Evolutionary conservation across 2,329 filamentous ascomycete species (phyloP), one percentile per base, ranked within the genome.

Genomic region (Fusarium buharicum): DNA sequence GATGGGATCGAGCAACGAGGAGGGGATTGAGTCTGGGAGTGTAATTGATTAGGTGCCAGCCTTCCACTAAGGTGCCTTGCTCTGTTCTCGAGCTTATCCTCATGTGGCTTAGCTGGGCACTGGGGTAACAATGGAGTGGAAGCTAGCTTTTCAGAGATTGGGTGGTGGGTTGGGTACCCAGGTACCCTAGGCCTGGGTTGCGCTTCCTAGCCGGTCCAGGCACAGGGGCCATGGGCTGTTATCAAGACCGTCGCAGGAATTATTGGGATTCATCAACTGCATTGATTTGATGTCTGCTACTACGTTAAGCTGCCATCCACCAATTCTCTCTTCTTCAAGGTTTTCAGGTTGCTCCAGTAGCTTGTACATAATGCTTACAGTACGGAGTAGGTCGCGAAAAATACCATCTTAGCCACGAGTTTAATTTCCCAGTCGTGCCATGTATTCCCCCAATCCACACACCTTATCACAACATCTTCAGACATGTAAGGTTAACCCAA

Each of bases 401-500:
- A 65, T 28, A 57, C 61, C 57, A 20, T 41, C 14, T 53, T 30
- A 57, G 43, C 61, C 34, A 46, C 58, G 46, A 59, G 48, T 66
- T 41, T 66, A 66, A 66, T 59, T 62, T 62, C 61, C 56, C 52
- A 54, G n/a, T 59, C 51, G 20, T 45, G 38, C 36, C 61, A 62
- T 49, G 51, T 55, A 43, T 63, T 51, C 61, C 50, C 37, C 43
- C 50, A 43, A 56, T 33, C 43, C 59, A 52, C 48, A 61, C 48
- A 53, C 51, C 50, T 59, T 58, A 62, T 65, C 66, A 20, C 38
- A 45, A 20, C 37, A 47, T 43, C 20, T 30, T 20, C 34, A 34
- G 40, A 59, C 6, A 54, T 30, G 39, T 59, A 49, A 59, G 22
- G 22, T 24, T 24, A 24, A 8, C 6, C 22, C 8, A 24, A 56